Base-by-base conservation (phyloP, 306 rosid genomes). In the Cicer cuneatum region DNA sequence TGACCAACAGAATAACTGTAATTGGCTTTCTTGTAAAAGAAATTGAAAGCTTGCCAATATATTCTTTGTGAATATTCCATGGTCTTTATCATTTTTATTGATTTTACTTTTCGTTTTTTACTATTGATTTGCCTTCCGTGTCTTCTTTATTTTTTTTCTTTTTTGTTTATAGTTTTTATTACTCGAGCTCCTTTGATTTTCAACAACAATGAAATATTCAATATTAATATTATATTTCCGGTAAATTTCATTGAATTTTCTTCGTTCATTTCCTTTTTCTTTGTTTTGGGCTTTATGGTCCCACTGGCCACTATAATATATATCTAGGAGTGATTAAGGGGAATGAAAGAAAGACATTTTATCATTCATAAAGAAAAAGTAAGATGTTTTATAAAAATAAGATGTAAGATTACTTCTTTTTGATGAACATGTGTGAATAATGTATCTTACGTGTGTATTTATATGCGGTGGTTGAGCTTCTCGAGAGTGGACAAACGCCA, bases 311-410 rank as follows among this genome's bases (percentile, higher is more conserved):
- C 5, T 41, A 39, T 53, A 39, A 47, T 7, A 45, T 37, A 14
- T 9, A 24, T 29, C 33, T 29, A 5, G 64, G 75, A 84, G 75
- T 69, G 70, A 78, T 66, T 61, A 48, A 8, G 45, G 77, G 72
- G 47, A n/a, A 65, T 14, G 21, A 77, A 66, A 72, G 48, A 75
- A n/a, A 73, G 15, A 49, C 54, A 48, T 13, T 14, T 60, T 59
- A 48, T 66, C 52, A n/a, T 64, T 47, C 2, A 7, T 40, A 7
- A 40, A 40, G 6, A 6, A 40, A 40, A 40, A 40, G 8, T 6
- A 40, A 7, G 6, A 40, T 6, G 7, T 19, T 24, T 63, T 61
- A 16, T 35, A 66, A n/a, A n/a, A n/a, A n/a, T n/a, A n/a, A n/a
- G n/a, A n/a, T n/a, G n/a, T n/a, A n/a, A n/a, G n/a, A n/a, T n/a